Base-by-base conservation (phyloP, 2,329 filamentous ascomycete genomes). In the Leptographium lundbergii region DNA sequence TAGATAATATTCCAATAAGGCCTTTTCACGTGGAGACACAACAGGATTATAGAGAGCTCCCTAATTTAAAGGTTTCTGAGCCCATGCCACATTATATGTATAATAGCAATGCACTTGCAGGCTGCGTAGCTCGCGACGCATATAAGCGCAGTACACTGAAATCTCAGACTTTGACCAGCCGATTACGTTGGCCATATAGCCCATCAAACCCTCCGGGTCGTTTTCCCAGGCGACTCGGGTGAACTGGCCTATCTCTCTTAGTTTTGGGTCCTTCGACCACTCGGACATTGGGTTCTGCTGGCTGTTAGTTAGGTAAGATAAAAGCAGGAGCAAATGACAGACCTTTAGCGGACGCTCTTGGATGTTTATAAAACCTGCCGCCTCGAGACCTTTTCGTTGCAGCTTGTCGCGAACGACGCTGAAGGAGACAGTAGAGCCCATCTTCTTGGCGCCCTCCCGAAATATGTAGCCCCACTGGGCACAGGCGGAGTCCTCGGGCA, bases 401-500 rank as follows among this genome's bases (percentile, higher is more conserved):
- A 57, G 36, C 13, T 45, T 53, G 22, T 57, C 56, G 24, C 34
- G 29, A 22, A 57, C 22, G 13, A 27, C 29, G 52, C 13, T 22
- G 24, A 55, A 55, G 3, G 52, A 48, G 13, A 14, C 36, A 4
- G 14, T n/a, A 27, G 36, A 52, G 29, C 59, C 59, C 22, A 51
- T 24, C 14, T 51, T 51, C 48, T 51, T 51, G 24, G 48, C 48
- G 0, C 42, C 63, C 10, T 60, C 60, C 7, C 27, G 36, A 36
- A 57, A 63, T 4, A 64, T 27, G 13, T 11, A 48, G 13, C 65
- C 63, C 62, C 64, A 68, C 45, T 67, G 61, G 32, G 60, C 63
- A 45, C 67, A 62, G n/a, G 66, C 63, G 1, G 58, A 61, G 34
- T 42, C 59, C 7, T 60, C 58, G 10, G 24, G 19, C 2, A 67